Percentiles rank a stretch among this genome's conserved stretches.
These are phyloP conservation scores for Plantago lanceolata DNA, from an alignment of 305 asterid genomes.

Conservation along the genomic window DNA sequence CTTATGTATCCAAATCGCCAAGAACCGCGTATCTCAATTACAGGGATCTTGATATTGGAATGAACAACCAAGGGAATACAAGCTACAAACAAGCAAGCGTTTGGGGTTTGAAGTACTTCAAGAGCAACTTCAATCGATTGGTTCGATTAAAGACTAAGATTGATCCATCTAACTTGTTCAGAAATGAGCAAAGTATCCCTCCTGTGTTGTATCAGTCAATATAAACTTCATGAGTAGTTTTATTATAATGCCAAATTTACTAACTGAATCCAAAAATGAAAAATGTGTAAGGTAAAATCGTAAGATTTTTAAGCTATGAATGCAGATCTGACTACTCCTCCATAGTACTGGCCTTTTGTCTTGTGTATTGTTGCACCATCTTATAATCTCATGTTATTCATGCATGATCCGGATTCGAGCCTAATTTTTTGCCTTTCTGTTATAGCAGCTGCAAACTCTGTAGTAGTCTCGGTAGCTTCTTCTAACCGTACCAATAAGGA, in stretches of 20 bases:
- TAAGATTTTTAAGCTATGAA: no score
- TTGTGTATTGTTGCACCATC: no score
- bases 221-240: no score
- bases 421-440: no score
- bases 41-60: constrained; percentile 37
- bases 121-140: constrained; percentile 31
- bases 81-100: constrained; percentile 27
- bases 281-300: no score
- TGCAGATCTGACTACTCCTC: no score
- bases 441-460: neutral
- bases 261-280: no score
- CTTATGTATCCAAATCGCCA: constrained; percentile 24
- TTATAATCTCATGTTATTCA: no score
- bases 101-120: constrained; percentile 34
- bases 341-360: no score
- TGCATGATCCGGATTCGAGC: no score
- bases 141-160: constrained; percentile 32
- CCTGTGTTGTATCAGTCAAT: no score
- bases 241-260: no score
- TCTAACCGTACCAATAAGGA: constrained; percentile 6
- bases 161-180: constrained; percentile 24
- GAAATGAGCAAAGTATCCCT: constrained; percentile 17
- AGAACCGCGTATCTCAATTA: constrained; percentile 20
- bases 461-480: constrained; percentile 15
- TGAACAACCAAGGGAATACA: constrained; percentile 19